phyloP scores from a whole-genome alignment of 2,329 filamentous ascomycete species.

The Aureobasidium sp. region DNA sequence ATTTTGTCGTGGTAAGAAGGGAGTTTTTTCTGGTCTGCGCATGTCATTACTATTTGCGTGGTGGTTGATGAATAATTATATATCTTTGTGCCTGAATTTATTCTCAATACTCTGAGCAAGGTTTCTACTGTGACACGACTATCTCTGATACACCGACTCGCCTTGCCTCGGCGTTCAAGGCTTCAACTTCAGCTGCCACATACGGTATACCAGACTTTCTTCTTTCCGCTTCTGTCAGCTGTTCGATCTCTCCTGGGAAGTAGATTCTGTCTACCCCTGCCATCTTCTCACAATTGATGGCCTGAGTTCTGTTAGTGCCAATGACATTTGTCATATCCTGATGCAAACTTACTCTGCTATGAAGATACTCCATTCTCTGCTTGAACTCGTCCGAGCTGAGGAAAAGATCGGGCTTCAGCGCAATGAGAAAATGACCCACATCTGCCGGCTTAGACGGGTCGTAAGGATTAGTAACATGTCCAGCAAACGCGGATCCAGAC shows the following conservation, averaged over 20 bases:
- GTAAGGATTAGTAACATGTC: slow-evolving; percentile 68
- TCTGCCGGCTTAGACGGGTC: slow-evolving; percentile 45
- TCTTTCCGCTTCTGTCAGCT: slow-evolving; percentile 38
- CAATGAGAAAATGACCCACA: slow-evolving; percentile 30
- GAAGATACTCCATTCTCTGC: slow-evolving; percentile 48
- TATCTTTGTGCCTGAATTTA: no score
- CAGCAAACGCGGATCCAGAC: slow-evolving; percentile 70
- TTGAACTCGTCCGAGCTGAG: slow-evolving; percentile 27
- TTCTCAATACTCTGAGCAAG: not conserved
- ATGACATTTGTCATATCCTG: not conserved
- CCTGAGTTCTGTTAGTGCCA: slow-evolving; percentile 17
- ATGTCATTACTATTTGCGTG: no score
- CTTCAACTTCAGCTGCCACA: slow-evolving; percentile 39
- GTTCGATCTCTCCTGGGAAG: slow-evolving; percentile 51
- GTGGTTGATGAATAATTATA: no score
- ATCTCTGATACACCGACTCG: slow-evolving; percentile 29
- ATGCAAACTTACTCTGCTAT: slow-evolving; percentile 31
- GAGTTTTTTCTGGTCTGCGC: not conserved
- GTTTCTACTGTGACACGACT: not conserved
- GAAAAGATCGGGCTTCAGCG: slow-evolving; percentile 31
- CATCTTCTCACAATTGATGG: slow-evolving; percentile 45
- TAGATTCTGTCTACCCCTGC: slow-evolving; percentile 48
- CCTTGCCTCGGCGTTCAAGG: slow-evolving; percentile 44
- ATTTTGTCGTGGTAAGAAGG: no score
- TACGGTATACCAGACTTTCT: slow-evolving; percentile 41